phyloP scores from a whole-genome alignment of 805 yeast genomes.

The Henningerozyma blattae region DNA sequence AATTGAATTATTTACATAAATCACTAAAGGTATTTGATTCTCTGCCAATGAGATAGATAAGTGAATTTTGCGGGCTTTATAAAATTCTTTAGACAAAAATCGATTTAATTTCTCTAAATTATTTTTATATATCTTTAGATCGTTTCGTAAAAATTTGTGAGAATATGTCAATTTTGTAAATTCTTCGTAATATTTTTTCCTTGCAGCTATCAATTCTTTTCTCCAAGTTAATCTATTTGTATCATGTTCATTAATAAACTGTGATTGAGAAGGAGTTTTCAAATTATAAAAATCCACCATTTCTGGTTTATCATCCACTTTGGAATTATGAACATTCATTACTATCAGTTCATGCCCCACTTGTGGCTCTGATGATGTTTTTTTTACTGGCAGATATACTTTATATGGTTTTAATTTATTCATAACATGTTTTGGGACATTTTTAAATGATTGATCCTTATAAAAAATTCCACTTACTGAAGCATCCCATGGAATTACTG shows the following conservation, averaged over 20 bases:
- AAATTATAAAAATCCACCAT: conserved; percentile 15
- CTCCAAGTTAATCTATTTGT: conserved; percentile 1
- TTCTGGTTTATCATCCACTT: conserved; percentile 20
- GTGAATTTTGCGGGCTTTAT: conserved; percentile 12
- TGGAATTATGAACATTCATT: conserved; percentile 23
- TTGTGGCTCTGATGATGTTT: conserved; percentile 61
- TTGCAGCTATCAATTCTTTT: conserved; percentile 4
- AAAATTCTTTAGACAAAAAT: conserved; percentile 14
- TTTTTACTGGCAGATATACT: conserved; percentile 61
- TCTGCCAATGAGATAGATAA: conserved; percentile 5
- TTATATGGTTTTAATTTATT: conserved; percentile 26
- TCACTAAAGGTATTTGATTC: conserved; percentile 12
- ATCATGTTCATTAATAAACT: conserved; percentile 1
- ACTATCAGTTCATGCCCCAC: conserved; percentile 49
- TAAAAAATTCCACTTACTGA: conserved; percentile 27
- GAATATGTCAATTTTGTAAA: conserved; percentile 6
- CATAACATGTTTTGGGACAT: conserved; percentile 28
- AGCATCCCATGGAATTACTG: conserved; percentile 29
- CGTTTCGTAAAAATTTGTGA: conserved; percentile 19
- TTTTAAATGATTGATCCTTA: conserved; percentile 23
- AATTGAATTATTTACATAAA: conserved; percentile 16
- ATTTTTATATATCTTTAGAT: conserved; percentile 12
- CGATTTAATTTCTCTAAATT: conserved; percentile 13
- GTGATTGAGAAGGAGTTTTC: conserved; percentile 3
- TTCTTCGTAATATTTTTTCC: conserved; percentile 8